Percentiles rank a stretch among this genome's conserved stretches.
phyloP scores from a whole-genome alignment of 495 filamentous ascomycete species.

The Acidomyces sp. region DNA sequence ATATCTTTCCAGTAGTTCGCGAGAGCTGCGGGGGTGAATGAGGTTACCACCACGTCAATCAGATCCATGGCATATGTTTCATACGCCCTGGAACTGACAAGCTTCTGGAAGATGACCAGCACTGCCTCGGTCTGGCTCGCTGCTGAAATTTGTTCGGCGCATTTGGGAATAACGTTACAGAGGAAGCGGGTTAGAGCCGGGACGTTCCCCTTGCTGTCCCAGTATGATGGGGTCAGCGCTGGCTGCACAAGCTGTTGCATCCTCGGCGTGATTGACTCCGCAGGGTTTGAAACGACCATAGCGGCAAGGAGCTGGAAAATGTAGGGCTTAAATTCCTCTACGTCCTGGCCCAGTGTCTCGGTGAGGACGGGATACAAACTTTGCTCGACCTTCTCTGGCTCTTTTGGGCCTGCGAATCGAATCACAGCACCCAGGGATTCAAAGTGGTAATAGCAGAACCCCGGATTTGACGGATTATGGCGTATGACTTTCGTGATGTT shows the following conservation, averaged over 20 bases:
- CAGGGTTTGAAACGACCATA: conserved; percentile 68
- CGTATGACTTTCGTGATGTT: conserved; percentile 79
- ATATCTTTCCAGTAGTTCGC: conserved; percentile 68
- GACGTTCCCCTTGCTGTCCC: conserved; percentile 85
- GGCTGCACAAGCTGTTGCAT: conserved; percentile 64
- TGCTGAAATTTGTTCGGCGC: conserved; percentile 52
- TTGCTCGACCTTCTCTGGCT: conserved; percentile 60
- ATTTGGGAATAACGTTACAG: conserved; percentile 69
- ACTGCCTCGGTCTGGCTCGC: conserved; percentile 68
- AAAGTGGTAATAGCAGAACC: conserved; percentile 98
- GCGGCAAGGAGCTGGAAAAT: conserved; percentile 91
- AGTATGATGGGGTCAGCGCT: conserved; percentile 61
- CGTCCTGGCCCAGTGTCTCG: conserved; percentile 59
- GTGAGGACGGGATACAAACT: conserved; percentile 67
- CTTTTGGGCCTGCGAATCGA: conserved; percentile 54
- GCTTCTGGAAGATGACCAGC: conserved; percentile 82
- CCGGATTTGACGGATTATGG: conserved; percentile 88
- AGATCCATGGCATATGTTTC: conserved; percentile 81
- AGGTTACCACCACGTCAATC: conserved; percentile 60
- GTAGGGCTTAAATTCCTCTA: conserved; percentile 90
- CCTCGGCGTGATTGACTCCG: conserved; percentile 55
- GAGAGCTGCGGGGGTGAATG: conserved; percentile 58
- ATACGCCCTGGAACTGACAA: conserved; percentile 57
- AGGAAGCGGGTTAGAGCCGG: conserved; percentile 78
- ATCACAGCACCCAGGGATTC: conserved; percentile 94